Percentiles rank a stretch among this genome's conserved stretches.
Evolutionary conservation across 345 rosid genomes (phyloP).

Genomic region (Salix viminalis): DNA sequence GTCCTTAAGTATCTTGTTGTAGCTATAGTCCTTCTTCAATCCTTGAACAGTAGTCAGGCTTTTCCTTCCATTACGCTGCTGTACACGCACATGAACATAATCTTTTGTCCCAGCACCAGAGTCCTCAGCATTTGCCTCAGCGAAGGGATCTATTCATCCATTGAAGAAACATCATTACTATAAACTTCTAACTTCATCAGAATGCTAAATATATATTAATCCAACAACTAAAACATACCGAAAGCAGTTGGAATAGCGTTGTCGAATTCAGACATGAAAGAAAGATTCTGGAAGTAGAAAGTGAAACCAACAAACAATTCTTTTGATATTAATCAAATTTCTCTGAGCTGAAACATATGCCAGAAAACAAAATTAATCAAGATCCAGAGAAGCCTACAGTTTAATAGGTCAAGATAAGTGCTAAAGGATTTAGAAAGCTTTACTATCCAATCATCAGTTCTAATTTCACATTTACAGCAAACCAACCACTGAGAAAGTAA

Average conservation of each 20-base stretch:
- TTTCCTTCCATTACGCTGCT: constrained; percentile 34
- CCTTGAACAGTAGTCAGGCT: constrained; percentile 35
- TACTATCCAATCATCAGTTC: no score
- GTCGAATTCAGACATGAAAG: constrained; percentile 82
- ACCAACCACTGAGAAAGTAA: no score
- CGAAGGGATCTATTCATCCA: constrained; percentile 16
- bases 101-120: constrained; percentile 33
- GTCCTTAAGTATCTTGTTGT: constrained; percentile 80
- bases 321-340: neutral
- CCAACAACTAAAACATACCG: constrained; percentile 34
- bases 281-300: constrained; percentile 32
- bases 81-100: constrained; percentile 31
- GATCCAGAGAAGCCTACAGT: no score
- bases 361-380: no score
- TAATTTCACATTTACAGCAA: no score
- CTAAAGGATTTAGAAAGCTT: no score
- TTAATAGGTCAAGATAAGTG: no score
- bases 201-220: neutral
- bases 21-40: constrained; percentile 79
- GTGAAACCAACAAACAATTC: constrained; percentile 3
- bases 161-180: neutral
- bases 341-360: constrained; percentile 38
- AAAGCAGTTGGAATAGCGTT: constrained; percentile 58
- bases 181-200: neutral
- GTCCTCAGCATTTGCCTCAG: constrained; percentile 59